phyloP scores from a whole-genome alignment of 164 flowering plant species.

The Sedum album region DNA sequence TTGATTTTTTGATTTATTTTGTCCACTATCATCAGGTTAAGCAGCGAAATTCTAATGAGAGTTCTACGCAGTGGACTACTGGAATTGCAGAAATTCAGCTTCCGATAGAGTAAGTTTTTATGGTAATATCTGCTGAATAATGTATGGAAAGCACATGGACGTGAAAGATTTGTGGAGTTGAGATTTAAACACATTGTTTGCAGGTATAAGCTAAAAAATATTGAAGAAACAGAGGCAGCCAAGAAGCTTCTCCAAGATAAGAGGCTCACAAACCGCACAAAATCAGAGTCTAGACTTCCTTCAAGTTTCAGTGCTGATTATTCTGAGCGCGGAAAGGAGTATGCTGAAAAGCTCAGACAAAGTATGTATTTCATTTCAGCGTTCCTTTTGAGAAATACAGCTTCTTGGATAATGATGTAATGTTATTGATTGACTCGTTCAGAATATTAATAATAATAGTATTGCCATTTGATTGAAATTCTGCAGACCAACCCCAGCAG shows the following conservation, averaged over 20 bases:
- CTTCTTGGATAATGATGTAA: neutral
- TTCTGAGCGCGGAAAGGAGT: slow-evolving; percentile 85
- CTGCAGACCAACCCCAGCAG: slow-evolving; percentile 85
- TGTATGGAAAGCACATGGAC: no score
- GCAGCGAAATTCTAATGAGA: slow-evolving; percentile 77
- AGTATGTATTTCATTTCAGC: slow-evolving; percentile 28
- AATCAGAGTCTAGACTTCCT: slow-evolving; percentile 60
- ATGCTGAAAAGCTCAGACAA: slow-evolving; percentile 87
- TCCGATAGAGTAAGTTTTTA: slow-evolving; percentile 70
- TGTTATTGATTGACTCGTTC: neutral
- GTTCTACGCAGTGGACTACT: slow-evolving; percentile 99
- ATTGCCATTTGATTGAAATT: neutral
- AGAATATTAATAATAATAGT: neutral
- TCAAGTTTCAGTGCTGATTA: slow-evolving; percentile 94
- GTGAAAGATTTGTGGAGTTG: neutral
- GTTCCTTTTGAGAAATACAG: neutral
- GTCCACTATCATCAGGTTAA: slow-evolving; percentile 50
- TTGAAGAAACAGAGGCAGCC: slow-evolving; percentile 98
- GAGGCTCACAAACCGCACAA: slow-evolving; percentile 63
- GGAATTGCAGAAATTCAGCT: slow-evolving; percentile 98
- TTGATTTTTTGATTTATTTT: neutral
- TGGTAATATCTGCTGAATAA: neutral
- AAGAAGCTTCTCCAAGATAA: slow-evolving; percentile 89
- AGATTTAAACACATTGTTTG: slow-evolving; percentile 13
- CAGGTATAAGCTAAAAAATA: slow-evolving; percentile 82